These are phyloP conservation scores for Trichoderma lentiforme DNA, from an alignment of 2,329 filamentous ascomycete genomes.

Conservation along the genomic window DNA sequence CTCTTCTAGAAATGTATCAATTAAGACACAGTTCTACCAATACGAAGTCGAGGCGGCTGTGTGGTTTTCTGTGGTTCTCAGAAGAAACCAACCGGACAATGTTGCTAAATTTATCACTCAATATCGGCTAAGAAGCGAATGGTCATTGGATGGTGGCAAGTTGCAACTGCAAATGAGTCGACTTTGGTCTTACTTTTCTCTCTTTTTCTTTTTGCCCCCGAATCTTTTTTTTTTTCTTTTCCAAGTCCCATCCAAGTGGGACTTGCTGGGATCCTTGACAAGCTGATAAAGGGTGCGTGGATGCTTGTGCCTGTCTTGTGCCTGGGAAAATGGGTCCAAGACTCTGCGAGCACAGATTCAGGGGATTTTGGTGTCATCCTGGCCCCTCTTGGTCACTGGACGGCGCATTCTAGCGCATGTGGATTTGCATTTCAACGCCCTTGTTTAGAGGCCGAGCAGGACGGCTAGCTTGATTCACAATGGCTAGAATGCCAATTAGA, in stretches of 20 bases:
- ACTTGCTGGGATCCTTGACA: neutral
- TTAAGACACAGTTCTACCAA: neutral
- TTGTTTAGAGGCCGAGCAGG: neutral
- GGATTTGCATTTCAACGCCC: neutral
- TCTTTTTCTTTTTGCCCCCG: neutral
- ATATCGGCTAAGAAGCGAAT: neutral
- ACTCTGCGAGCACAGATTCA: neutral
- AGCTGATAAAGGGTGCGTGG: neutral
- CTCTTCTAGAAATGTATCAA: neutral
- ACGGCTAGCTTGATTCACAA: neutral
- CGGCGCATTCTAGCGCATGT: constrained; percentile 5
- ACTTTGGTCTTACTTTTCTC: neutral
- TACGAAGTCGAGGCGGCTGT: neutral
- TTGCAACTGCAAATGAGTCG: neutral
- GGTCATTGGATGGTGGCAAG: neutral
- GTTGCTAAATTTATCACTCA: neutral
- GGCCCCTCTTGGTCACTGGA: neutral
- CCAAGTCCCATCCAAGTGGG: neutral
- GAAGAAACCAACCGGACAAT: neutral
- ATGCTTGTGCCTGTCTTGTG: neutral
- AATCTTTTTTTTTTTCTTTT: neutral
- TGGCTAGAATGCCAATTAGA: neutral
- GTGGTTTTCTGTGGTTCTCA: neutral
- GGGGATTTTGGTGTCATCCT: constrained; percentile 9
- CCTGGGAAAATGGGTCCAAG: neutral